Percentiles rank a stretch among this genome's conserved stretches.
Evolutionary conservation across 495 filamentous ascomycete genomes (phyloP).

Genomic region (Aspergillus panamensis): DNA sequence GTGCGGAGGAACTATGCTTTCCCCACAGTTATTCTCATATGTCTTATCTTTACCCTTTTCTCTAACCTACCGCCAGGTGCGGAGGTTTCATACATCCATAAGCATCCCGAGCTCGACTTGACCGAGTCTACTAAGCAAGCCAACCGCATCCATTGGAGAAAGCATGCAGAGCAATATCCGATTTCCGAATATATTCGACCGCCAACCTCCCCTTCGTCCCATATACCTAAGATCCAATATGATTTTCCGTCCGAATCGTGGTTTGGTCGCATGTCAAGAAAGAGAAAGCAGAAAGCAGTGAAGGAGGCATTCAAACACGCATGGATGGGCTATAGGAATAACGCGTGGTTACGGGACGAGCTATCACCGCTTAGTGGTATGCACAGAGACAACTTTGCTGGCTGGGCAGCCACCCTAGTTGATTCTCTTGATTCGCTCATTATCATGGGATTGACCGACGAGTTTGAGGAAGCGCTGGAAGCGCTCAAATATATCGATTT

Average conservation of each 20-base stretch:
- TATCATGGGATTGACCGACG: slow-evolving; percentile 59
- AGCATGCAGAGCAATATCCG: slow-evolving; percentile 45
- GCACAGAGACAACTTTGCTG: slow-evolving; percentile 53
- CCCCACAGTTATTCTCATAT: slow-evolving; percentile 28
- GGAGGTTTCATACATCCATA: slow-evolving; percentile 16
- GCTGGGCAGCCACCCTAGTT: slow-evolving; percentile 59
- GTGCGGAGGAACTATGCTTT: slow-evolving; percentile 28
- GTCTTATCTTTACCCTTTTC: slow-evolving; percentile 32
- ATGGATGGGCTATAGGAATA: slow-evolving; percentile 71
- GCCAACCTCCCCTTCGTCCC: slow-evolving; percentile 37
- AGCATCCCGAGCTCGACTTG: slow-evolving; percentile 14
- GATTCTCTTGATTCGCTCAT: slow-evolving; percentile 61
- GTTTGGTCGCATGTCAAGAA: slow-evolving; percentile 32
- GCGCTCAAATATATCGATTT: slow-evolving; percentile 56
- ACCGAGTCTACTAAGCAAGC: slow-evolving; percentile 12
- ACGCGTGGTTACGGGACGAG: slow-evolving; percentile 81
- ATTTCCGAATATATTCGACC: slow-evolving; percentile 48
- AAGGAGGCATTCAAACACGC: slow-evolving; percentile 63
- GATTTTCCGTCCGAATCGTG: slow-evolving; percentile 47
- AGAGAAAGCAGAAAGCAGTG: slow-evolving; percentile 54
- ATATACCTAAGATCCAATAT: slow-evolving; percentile 51
- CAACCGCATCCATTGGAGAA: slow-evolving; percentile 38
- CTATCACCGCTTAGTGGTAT: slow-evolving; percentile 60
- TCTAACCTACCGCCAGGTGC: slow-evolving; percentile 31
- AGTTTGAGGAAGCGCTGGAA: slow-evolving; percentile 56